phyloP scores from a whole-genome alignment of 2,329 filamentous ascomycete genomes.

The Alternaria gaisen region DNA sequence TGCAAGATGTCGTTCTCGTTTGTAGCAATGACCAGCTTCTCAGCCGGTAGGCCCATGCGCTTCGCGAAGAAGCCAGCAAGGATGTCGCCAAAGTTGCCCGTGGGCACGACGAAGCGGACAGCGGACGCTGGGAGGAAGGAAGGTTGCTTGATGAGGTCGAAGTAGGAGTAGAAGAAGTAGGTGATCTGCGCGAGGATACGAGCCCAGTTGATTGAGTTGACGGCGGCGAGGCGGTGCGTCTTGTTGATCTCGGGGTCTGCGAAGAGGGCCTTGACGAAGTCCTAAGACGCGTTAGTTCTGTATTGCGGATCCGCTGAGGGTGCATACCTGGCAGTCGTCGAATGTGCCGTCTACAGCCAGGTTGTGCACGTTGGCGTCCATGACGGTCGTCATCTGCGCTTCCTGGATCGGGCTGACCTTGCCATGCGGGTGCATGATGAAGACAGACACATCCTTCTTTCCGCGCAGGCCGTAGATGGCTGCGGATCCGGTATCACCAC shows the following conservation, averaged over 20 bases:
- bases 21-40: slow-evolving; percentile 90
- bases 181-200: slow-evolving; percentile 95
- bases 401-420: slow-evolving; percentile 92
- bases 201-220: slow-evolving; percentile 97
- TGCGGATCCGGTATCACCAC: slow-evolving; percentile 79
- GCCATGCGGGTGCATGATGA: slow-evolving; percentile 92
- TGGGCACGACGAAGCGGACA: slow-evolving; percentile 87
- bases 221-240: slow-evolving; percentile 83
- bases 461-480: slow-evolving; percentile 94
- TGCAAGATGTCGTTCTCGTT: slow-evolving; percentile 98
- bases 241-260: slow-evolving; percentile 84
- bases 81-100: slow-evolving; percentile 96
- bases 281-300: slow-evolving; percentile 58
- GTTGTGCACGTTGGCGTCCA: slow-evolving; percentile 93
- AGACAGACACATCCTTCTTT: slow-evolving; percentile 96
- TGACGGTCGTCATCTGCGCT: slow-evolving; percentile 94
- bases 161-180: slow-evolving; percentile 97
- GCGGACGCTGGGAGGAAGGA: slow-evolving; percentile 68
- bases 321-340: slow-evolving; percentile 84
- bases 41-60: slow-evolving; percentile 85
- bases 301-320: background rate
- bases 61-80: slow-evolving; percentile 92
- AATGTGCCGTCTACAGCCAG: slow-evolving; percentile 89
- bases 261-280: slow-evolving; percentile 94
- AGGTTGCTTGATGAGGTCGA: slow-evolving; percentile 72